phyloP scores from a whole-genome alignment of 768 basidiomycete species.

The Amanita rubescens region DNA sequence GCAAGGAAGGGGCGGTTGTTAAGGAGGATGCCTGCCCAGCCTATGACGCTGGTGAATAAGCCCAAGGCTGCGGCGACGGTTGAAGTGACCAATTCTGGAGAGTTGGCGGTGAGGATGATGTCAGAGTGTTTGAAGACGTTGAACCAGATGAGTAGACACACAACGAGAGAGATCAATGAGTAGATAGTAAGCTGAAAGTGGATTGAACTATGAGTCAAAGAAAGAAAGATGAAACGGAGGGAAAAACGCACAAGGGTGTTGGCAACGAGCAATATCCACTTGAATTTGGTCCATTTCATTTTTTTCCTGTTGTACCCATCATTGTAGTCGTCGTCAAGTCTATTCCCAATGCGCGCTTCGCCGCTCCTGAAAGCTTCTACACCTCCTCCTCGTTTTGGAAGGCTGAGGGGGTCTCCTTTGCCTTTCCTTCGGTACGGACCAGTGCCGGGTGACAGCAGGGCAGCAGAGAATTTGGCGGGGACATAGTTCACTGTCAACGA shows the following conservation, averaged over 20 bases:
- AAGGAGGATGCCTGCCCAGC: slow-evolving; percentile 77
- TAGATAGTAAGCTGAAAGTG: slow-evolving; percentile 42
- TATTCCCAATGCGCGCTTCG: background rate
- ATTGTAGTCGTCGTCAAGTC: slow-evolving; percentile 4
- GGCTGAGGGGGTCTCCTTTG: background rate
- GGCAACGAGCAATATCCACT: slow-evolving; percentile 67
- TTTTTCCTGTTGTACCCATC: slow-evolving; percentile 15
- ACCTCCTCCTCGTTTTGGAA: slow-evolving; percentile 5
- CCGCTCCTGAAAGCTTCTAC: slow-evolving; percentile 5
- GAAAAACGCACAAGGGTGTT: slow-evolving; percentile 39
- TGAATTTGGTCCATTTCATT: slow-evolving; percentile 77
- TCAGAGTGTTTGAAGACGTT: slow-evolving; percentile 63
- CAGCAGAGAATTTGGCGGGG: slow-evolving; percentile 3
- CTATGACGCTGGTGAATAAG: slow-evolving; percentile 61
- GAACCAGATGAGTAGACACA: slow-evolving; percentile 71
- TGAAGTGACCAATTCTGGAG: slow-evolving; percentile 58
- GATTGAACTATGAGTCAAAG: background rate
- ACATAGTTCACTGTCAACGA: slow-evolving; percentile 4
- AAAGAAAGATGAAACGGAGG: background rate
- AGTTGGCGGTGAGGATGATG: slow-evolving; percentile 63
- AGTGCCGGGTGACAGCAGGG: background rate
- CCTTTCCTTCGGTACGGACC: background rate
- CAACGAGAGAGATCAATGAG: slow-evolving; percentile 51
- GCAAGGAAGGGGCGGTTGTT: slow-evolving; percentile 85
- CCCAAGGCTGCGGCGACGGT: slow-evolving; percentile 57